A percentile compares a stretch with the other conserved stretches of the same genome.
phyloP scores from a whole-genome alignment of 1,139 yeast species.

The Protomyces pachydermus region DNA sequence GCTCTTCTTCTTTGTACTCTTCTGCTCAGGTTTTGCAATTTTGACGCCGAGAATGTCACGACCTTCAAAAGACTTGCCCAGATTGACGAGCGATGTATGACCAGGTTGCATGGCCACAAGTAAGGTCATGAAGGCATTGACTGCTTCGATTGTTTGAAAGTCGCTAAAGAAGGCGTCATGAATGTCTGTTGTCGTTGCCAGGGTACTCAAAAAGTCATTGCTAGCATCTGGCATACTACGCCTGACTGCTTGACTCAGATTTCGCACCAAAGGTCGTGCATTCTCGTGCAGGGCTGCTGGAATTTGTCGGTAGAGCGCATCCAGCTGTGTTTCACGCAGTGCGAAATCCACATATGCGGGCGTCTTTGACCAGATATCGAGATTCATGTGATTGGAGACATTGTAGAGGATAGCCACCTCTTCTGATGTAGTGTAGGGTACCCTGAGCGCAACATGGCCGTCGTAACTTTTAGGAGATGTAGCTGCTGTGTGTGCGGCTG shows the following conservation, averaged over 20 bases:
- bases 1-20: slow-evolving; percentile 35
- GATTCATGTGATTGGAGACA: slow-evolving; percentile 37
- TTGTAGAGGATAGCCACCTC: slow-evolving; percentile 36
- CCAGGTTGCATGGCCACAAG: slow-evolving; percentile 54
- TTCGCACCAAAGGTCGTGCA: neutral
- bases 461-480: slow-evolving; percentile 40
- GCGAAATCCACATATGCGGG: slow-evolving; percentile 37
- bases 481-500: neutral
- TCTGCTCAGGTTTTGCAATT: slow-evolving; percentile 46
- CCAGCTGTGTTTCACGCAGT: slow-evolving; percentile 31
- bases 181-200: slow-evolving; percentile 5
- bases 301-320: neutral
- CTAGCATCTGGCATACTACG: slow-evolving; percentile 1
- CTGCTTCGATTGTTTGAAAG: slow-evolving; percentile 63
- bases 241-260: neutral
- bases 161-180: slow-evolving; percentile 55
- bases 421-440: slow-evolving; percentile 36
- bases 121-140: slow-evolving; percentile 65
- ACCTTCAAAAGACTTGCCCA: slow-evolving; percentile 73
- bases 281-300: neutral
- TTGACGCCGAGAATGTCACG: slow-evolving; percentile 58
- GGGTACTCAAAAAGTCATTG: neutral
- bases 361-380: slow-evolving; percentile 42
- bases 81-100: slow-evolving; percentile 53
- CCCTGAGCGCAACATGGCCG: slow-evolving; percentile 51